Evolutionary conservation across 495 filamentous ascomycete genomes (phyloP).

Genomic region (Hypoxylon fuscum): DNA sequence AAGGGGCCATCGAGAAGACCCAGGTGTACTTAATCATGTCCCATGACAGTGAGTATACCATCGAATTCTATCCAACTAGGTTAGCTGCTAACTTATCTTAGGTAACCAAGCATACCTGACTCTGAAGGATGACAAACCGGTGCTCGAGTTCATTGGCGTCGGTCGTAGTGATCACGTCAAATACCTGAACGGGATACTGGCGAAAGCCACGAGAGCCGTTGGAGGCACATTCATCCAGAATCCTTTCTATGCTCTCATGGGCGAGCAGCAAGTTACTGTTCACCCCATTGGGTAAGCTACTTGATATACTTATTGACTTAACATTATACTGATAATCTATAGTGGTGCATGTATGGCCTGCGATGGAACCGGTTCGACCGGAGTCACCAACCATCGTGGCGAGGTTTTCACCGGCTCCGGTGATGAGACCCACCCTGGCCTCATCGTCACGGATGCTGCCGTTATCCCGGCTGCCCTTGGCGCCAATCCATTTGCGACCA

Average conservation of each 20-base stretch:
- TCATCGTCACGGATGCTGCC: constrained; percentile 71
- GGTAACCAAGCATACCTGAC: constrained; percentile 68
- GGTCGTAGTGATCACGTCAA: constrained; percentile 63
- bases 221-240: constrained; percentile 66
- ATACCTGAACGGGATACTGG: constrained; percentile 60
- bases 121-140: constrained; percentile 66
- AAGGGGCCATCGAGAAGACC: constrained; percentile 65
- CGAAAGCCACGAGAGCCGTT: constrained; percentile 61
- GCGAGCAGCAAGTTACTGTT: constrained; percentile 68
- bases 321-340: constrained; percentile 14
- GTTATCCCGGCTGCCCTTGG: constrained; percentile 71
- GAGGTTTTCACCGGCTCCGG: constrained; percentile 65
- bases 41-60: constrained; percentile 62
- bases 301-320: constrained; percentile 2
- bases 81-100: constrained; percentile 27
- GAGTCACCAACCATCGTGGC: constrained; percentile 71
- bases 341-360: constrained; percentile 69
- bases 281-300: constrained; percentile 69
- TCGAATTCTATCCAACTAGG: not conserved
- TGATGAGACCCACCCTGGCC: constrained; percentile 60
- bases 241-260: constrained; percentile 64
- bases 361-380: constrained; percentile 64
- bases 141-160: constrained; percentile 67
- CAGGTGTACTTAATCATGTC: constrained; percentile 77
- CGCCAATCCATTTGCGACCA: constrained; percentile 76